These are phyloP conservation scores for Tetradesmus obliquus DNA, from an alignment of 139 green algal species.

Conservation along the genomic window DNA sequence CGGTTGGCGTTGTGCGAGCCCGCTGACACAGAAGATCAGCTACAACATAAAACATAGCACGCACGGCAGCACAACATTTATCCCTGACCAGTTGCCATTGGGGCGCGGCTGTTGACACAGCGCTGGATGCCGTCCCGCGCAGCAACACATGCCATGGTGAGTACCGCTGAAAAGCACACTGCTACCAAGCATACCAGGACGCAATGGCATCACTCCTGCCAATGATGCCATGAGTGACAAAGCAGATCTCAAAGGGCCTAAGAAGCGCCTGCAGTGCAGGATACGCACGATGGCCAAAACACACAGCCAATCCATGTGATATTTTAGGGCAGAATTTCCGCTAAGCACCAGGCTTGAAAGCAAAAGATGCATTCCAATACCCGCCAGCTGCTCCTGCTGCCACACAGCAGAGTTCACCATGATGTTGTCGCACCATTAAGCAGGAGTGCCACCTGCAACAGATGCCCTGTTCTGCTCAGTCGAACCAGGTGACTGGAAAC, in stretches of 20 bases:
- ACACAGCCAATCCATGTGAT: not conserved
- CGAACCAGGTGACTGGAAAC: too few species aligned
- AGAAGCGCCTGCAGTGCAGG: not conserved
- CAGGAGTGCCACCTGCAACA: not conserved
- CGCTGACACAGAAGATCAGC: too few species aligned
- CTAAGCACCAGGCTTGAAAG: too few species aligned
- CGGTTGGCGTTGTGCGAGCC: too few species aligned
- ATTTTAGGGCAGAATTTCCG: not conserved
- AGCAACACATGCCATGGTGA: not conserved
- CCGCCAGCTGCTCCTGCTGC: not conserved
- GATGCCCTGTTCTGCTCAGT: not conserved
- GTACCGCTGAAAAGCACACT: not conserved
- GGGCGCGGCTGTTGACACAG: too few species aligned
- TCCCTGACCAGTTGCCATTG: not conserved
- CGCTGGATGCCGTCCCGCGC: not conserved
- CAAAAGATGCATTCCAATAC: not conserved
- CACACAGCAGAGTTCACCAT: not conserved
- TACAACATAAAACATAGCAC: not conserved
- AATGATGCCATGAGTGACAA: not conserved
- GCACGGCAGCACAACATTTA: not conserved
- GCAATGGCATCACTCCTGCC: not conserved
- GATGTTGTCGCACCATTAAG: not conserved
- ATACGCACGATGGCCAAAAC: not conserved
- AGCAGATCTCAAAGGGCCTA: not conserved
- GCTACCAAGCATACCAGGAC: not conserved